These are phyloP conservation scores for Umbellularia californica DNA, from an alignment of 164 flowering plant genomes.

Conservation along the genomic window DNA sequence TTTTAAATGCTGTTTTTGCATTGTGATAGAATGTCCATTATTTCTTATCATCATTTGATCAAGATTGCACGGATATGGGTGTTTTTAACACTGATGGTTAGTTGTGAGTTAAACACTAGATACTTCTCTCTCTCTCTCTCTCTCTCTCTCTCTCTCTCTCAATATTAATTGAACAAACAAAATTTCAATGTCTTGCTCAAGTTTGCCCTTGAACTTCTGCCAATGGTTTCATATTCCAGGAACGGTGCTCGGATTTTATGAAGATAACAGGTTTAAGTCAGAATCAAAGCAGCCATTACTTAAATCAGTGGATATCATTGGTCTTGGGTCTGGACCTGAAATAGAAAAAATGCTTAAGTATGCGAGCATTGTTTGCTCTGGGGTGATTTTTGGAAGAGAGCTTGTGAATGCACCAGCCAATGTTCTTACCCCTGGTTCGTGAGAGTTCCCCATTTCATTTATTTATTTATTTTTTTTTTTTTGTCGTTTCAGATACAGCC, in stretches of 20 bases:
- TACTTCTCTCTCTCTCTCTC: background rate
- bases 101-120: background rate
- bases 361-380: constrained; percentile 69
- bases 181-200: background rate
- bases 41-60: background rate
- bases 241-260: constrained; percentile 66
- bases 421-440: constrained; percentile 94
- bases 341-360: constrained; percentile 72
- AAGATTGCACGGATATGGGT: too few species aligned
- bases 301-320: constrained; percentile 78
- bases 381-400: constrained; percentile 74
- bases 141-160: background rate
- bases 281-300: constrained; percentile 68
- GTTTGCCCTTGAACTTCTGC: background rate
- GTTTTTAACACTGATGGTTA: background rate
- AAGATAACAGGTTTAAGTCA: constrained; percentile 82
- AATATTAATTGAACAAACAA: background rate
- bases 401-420: constrained; percentile 97
- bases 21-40: background rate
- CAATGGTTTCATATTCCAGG: constrained; percentile 39
- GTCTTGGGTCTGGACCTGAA: constrained; percentile 84
- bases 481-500: background rate
- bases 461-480: background rate
- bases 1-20: background rate
- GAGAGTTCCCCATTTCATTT: constrained; percentile 1